A percentile compares a stretch with the other conserved stretches of the same genome.
These are phyloP conservation scores for Jackrogersella multiformis DNA, from an alignment of 495 filamentous ascomycete species.

Conservation along the genomic window DNA sequence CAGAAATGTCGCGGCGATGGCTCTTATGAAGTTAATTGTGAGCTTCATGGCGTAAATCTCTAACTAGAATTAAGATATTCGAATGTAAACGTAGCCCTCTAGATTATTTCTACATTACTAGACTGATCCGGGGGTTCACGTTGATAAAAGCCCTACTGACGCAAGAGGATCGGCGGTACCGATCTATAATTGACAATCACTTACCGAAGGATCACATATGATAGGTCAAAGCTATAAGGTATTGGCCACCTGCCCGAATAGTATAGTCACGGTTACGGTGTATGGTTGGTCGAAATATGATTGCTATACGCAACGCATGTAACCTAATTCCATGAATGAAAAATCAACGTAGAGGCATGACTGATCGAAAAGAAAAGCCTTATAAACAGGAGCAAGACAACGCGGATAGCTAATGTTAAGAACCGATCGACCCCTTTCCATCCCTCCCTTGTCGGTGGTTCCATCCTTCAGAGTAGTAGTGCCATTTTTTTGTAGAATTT, in stretches of 20 bases:
- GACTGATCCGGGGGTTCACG: slow-evolving; percentile 25
- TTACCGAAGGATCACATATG: slow-evolving; percentile 24
- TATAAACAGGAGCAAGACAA: background rate
- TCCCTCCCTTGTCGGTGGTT: no score
- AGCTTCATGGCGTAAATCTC: slow-evolving; percentile 21
- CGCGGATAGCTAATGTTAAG: no score
- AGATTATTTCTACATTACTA: background rate
- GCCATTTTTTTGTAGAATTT: background rate
- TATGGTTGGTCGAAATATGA: slow-evolving; percentile 25
- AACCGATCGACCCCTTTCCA: no score
- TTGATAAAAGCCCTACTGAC: slow-evolving; percentile 11
- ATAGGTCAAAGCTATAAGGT: slow-evolving; percentile 10
- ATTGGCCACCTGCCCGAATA: slow-evolving; percentile 33
- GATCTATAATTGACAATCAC: slow-evolving; percentile 26
- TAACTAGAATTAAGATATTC: background rate
- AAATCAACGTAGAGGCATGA: background rate
- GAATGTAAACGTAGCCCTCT: background rate
- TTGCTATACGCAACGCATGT: slow-evolving; percentile 19
- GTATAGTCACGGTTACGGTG: slow-evolving; percentile 9
- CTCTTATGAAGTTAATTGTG: slow-evolving; percentile 9
- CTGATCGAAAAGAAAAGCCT: background rate
- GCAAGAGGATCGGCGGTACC: slow-evolving; percentile 21
- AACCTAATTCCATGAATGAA: slow-evolving; percentile 18
- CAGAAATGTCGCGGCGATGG: slow-evolving; percentile 15
- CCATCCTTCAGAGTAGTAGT: no score